These are phyloP conservation scores for Colletotrichum cereale DNA, from an alignment of 2,329 filamentous ascomycete genomes.

Conservation along the genomic window DNA sequence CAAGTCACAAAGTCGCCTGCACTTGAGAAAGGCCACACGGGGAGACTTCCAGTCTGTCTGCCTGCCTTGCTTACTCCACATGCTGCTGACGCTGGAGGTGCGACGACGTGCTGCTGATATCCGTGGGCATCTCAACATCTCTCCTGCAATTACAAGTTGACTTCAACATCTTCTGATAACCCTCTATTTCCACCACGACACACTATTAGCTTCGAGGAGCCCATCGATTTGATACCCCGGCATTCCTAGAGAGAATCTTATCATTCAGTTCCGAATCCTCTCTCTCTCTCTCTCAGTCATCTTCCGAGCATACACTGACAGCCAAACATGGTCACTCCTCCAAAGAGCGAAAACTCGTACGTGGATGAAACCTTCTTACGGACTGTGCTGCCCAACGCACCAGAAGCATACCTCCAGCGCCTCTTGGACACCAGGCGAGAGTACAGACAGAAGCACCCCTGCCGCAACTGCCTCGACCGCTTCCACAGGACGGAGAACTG, in stretches of 20 bases:
- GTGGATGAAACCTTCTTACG: background rate
- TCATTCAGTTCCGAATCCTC: background rate
- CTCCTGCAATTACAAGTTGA: background rate
- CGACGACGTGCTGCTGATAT: background rate
- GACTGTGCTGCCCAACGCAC: background rate
- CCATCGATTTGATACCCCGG: background rate
- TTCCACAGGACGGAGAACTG: slow-evolving; percentile 46
- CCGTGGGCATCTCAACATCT: background rate
- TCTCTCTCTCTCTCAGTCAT: background rate
- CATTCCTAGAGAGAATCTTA: background rate
- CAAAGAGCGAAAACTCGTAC: background rate
- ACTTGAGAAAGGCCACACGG: background rate
- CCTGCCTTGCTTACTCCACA: too few species aligned
- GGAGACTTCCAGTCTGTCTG: background rate
- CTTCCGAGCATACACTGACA: background rate
- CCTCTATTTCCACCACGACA: background rate
- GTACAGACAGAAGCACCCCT: background rate
- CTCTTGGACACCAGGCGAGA: background rate
- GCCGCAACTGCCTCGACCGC: slow-evolving; percentile 47
- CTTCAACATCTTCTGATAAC: too few species aligned
- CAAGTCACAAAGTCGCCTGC: background rate
- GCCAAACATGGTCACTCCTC: background rate
- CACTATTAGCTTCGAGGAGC: too few species aligned
- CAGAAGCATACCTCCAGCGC: background rate
- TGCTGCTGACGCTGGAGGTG: background rate